A percentile compares a stretch with the other conserved stretches of the same genome.
These are phyloP conservation scores for Saturnispora gosingensis DNA, from an alignment of 805 yeast genomes.

Conservation along the genomic window DNA sequence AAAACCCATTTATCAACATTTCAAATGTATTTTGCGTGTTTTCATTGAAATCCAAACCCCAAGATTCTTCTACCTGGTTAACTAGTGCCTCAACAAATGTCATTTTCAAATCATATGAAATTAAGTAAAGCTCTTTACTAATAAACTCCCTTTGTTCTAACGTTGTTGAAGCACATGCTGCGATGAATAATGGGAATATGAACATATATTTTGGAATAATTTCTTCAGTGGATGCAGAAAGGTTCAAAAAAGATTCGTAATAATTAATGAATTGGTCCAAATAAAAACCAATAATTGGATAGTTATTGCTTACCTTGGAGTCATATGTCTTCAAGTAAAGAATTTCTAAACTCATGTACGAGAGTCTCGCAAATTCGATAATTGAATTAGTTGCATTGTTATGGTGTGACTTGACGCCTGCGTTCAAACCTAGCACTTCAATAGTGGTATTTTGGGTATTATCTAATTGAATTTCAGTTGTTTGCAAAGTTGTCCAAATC, in stretches of 20 bases:
- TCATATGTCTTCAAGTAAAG: conserved; percentile 20
- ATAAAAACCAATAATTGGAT: conserved; percentile 22
- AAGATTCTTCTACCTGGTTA: conserved; percentile 21
- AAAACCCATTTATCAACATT: conserved; percentile 7
- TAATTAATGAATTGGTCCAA: conserved; percentile 19
- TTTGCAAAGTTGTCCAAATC: conserved; percentile 25
- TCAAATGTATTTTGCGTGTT: conserved; percentile 4
- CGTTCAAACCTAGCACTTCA: background rate
- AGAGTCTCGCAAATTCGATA: conserved; percentile 16
- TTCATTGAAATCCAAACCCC: conserved; percentile 21
- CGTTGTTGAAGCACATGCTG: conserved; percentile 22
- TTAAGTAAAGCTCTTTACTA: conserved; percentile 20
- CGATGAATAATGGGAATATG: conserved; percentile 20
- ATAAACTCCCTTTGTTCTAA: conserved; percentile 21
- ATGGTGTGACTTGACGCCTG: background rate
- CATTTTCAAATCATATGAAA: conserved; percentile 9
- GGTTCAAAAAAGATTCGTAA: conserved; percentile 7
- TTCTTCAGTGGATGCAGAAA: background rate
- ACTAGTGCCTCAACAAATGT: conserved; percentile 15
- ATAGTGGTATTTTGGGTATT: background rate
- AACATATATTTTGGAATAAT: conserved; percentile 9
- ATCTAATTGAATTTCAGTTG: conserved; percentile 23
- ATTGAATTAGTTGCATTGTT: background rate
- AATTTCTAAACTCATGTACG: conserved; percentile 23
- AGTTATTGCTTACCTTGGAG: conserved; percentile 11